These are phyloP conservation scores for Digitaria exilis DNA, from an alignment of 202 grass and related monocot species.

Conservation along the genomic window DNA sequence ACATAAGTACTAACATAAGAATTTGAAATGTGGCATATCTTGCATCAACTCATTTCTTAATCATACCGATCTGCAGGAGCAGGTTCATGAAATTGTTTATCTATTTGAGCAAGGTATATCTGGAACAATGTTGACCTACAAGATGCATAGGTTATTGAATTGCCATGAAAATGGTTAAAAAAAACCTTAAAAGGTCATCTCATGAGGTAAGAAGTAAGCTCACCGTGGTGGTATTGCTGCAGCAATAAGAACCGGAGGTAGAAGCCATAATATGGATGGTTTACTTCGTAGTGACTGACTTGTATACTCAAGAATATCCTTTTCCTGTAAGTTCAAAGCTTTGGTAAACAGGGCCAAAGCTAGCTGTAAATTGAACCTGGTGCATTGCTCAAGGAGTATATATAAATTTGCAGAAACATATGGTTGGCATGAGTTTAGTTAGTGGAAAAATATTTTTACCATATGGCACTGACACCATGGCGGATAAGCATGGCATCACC, in stretches of 20 bases:
- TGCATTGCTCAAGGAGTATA: too few relatives aligned
- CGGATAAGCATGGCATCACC: too few relatives aligned
- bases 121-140: constrained; percentile 71
- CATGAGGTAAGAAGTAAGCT: constrained; percentile 36
- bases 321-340: constrained; percentile 62
- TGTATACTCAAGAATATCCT: constrained; percentile 75
- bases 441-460: too few relatives aligned
- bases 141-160: constrained; percentile 21
- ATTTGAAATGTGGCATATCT: constrained; percentile 36
- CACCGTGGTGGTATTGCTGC: constrained; percentile 61
- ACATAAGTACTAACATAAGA: constrained; percentile 18
- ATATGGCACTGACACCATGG: too few relatives aligned
- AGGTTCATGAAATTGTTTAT: constrained; percentile 61
- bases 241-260: constrained; percentile 68
- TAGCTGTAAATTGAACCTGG: background rate
- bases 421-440: too few relatives aligned
- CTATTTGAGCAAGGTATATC: constrained; percentile 76
- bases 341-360: background rate
- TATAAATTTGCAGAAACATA: too few relatives aligned
- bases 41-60: constrained; percentile 14
- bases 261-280: constrained; percentile 67
- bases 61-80: constrained; percentile 55
- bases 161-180: background rate
- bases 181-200: background rate
- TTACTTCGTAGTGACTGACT: constrained; percentile 49